phyloP scores from a whole-genome alignment of 2,329 filamentous ascomycete genomes.

The Phaeosphaeria sp. region DNA sequence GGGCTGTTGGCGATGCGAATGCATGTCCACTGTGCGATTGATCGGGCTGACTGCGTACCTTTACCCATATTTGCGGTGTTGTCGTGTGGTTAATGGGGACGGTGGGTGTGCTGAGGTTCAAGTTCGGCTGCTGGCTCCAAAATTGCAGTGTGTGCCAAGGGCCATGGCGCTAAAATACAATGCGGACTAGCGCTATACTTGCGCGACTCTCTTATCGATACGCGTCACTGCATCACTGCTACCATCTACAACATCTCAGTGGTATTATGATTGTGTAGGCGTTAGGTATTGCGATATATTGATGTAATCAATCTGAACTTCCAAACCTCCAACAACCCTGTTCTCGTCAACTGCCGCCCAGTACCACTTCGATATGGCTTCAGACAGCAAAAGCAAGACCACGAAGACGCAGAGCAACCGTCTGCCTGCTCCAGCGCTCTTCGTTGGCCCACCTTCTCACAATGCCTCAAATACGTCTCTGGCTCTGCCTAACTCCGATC shows the following conservation, averaged over 20 bases:
- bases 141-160: conserved; percentile 11
- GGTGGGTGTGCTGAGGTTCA: conserved; percentile 38
- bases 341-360: neutral
- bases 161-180: conserved; percentile 6
- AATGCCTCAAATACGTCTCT: conserved; percentile 67
- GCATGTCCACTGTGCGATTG: conserved; percentile 11
- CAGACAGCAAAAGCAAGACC: conserved; percentile 27
- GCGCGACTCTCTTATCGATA: neutral
- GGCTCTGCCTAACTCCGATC: conserved; percentile 37
- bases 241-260: neutral
- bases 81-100: conserved; percentile 41
- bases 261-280: neutral
- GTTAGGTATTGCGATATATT: neutral
- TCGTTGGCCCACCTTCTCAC: conserved; percentile 80
- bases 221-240: neutral
- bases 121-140: conserved; percentile 17
- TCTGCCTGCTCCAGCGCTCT: conserved; percentile 76
- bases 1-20: conserved; percentile 9
- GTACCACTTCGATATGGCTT: conserved; percentile 16
- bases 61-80: conserved; percentile 50
- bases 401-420: conserved; percentile 49
- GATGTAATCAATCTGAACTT: neutral
- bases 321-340: neutral
- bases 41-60: conserved; percentile 33
- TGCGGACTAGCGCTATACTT: neutral